phyloP scores from a whole-genome alignment of 768 basidiomycete species.

The Trametes cingulata region DNA sequence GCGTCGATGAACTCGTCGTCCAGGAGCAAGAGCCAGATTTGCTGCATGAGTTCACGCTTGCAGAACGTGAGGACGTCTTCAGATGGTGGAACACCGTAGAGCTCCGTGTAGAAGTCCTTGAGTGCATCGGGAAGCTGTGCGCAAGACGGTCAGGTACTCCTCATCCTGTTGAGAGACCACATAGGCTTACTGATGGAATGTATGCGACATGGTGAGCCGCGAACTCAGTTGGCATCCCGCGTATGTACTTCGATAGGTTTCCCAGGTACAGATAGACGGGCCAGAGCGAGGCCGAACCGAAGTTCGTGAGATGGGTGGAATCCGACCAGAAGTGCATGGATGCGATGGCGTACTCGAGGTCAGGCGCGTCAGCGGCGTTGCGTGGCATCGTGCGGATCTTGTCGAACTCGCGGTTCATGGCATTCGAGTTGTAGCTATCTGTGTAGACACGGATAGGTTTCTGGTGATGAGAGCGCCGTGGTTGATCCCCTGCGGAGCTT shows the following conservation, averaged over 20 bases:
- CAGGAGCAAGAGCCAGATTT: conserved; percentile 28
- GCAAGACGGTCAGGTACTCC: no score
- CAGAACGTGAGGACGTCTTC: conserved; percentile 33
- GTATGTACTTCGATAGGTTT: conserved; percentile 43
- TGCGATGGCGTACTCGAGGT: conserved; percentile 11
- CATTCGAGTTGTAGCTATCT: conserved; percentile 20
- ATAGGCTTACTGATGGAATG: conserved; percentile 38
- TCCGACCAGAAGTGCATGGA: conserved; percentile 30
- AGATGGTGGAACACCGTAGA: conserved; percentile 17
- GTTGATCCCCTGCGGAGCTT: neutral
- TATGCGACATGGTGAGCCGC: conserved; percentile 45
- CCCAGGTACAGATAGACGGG: conserved; percentile 43
- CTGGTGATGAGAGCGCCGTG: neutral
- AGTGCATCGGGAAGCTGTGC: conserved; percentile 36
- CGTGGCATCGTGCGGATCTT: conserved; percentile 8
- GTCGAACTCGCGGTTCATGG: conserved; percentile 14
- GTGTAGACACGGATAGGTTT: conserved; percentile 15
- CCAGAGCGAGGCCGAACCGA: conserved; percentile 36
- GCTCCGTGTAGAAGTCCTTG: conserved; percentile 30
- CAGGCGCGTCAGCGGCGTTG: neutral
- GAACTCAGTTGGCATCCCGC: conserved; percentile 31
- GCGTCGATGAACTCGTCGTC: conserved; percentile 31
- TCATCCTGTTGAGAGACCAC: no score
- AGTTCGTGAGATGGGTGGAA: conserved; percentile 29
- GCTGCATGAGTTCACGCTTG: conserved; percentile 35